Evolutionary conservation across 108 stramenopile genomes (phyloP).

Genomic region (Skeletonema potamos): DNA sequence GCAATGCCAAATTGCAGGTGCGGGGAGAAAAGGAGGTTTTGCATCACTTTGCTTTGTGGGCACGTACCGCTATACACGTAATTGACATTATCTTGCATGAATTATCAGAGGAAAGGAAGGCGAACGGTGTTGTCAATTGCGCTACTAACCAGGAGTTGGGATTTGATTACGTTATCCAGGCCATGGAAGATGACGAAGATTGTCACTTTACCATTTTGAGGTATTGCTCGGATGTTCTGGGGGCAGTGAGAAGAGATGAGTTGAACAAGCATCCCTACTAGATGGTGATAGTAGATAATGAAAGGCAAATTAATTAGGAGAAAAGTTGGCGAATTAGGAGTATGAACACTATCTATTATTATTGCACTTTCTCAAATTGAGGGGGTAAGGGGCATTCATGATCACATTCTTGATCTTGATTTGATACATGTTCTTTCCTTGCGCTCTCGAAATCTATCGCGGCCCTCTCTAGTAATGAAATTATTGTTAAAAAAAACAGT

Average conservation of each 20-base stretch:
- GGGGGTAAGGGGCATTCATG: too few species aligned
- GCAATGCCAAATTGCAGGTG: conserved; percentile 91
- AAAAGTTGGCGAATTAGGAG: too few species aligned
- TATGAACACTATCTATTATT: too few species aligned
- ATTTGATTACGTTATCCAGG: conserved; percentile 66
- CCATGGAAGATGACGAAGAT: conserved; percentile 78
- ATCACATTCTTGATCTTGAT: too few species aligned
- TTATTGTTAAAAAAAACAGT: too few species aligned
- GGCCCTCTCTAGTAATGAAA: too few species aligned
- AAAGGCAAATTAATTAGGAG: too few species aligned
- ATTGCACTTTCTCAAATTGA: too few species aligned
- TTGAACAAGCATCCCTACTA: conserved; percentile 5
- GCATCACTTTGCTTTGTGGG: conserved; percentile 81
- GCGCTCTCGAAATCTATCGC: too few species aligned
- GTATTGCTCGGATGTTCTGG: conserved; percentile 86
- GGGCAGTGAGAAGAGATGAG: conserved; percentile 79
- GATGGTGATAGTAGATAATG: background rate
- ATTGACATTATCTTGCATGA: conserved; percentile 75
- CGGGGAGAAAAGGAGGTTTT: conserved; percentile 89
- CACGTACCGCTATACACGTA: conserved; percentile 71
- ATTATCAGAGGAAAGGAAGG: conserved; percentile 55
- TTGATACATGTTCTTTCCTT: too few species aligned
- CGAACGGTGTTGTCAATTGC: background rate
- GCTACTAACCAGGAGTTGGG: conserved; percentile 35
- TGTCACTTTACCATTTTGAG: conserved; percentile 78